Conservation (phyloP, 2,329 filamentous ascomycete species). For the Penicillium sp. region DNA sequence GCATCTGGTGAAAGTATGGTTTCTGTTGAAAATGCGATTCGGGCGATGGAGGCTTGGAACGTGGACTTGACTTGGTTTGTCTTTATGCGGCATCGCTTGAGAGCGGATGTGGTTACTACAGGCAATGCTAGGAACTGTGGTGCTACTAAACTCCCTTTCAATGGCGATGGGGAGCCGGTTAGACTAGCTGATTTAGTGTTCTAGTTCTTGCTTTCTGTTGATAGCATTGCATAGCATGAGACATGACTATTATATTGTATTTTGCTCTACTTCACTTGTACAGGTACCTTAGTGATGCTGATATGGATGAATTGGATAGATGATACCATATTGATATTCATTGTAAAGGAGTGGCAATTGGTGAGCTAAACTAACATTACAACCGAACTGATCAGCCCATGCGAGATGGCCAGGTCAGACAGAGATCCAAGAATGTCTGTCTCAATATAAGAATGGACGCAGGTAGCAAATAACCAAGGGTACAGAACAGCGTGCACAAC, state of each 20-base stretch:
- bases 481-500: not conserved
- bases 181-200: conserved; percentile 32
- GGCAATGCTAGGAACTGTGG: not conserved
- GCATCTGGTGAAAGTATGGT: conserved; percentile 9
- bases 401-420: not conserved
- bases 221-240: not conserved
- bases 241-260: not conserved
- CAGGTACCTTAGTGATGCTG: not conserved
- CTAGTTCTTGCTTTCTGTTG: conserved; percentile 6
- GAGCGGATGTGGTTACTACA: not conserved
- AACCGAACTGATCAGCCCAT: not conserved
- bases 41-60: conserved; percentile 44
- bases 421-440: not conserved
- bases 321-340: not conserved
- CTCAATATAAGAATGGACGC: not conserved
- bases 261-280: not conserved
- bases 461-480: conserved; percentile 1
- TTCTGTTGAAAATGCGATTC: conserved; percentile 31
- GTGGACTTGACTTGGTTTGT: conserved; percentile 43
- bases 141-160: not conserved
- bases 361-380: conserved; percentile 17
- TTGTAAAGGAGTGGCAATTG: conserved; percentile 21
- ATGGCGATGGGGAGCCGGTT: conserved; percentile 15
- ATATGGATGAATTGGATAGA: not conserved
- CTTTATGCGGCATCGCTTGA: conserved; percentile 27